phyloP scores from a whole-genome alignment of 805 yeast species.

The Clavispora carvajalis region DNA sequence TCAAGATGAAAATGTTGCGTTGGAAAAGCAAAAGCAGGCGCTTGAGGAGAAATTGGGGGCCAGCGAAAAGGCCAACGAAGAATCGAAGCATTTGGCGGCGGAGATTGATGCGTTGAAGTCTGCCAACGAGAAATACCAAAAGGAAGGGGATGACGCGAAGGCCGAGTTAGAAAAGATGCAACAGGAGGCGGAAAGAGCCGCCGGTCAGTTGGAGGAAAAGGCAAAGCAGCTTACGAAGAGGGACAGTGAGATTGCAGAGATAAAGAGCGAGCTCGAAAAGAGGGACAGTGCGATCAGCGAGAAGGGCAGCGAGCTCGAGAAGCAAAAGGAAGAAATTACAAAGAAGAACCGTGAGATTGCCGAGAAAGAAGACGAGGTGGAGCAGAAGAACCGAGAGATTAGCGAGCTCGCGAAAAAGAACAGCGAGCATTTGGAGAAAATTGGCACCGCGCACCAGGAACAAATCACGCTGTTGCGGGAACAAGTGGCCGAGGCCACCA shows the following conservation, averaged over 20 bases:
- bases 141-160: slow-evolving; percentile 1
- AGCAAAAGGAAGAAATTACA: neutral
- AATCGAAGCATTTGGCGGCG: neutral
- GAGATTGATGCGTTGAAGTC: neutral
- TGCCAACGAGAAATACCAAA: neutral
- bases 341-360: neutral
- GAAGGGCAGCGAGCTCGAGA: slow-evolving; percentile 5
- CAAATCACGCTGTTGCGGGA: neutral
- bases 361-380: slow-evolving; percentile 4
- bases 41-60: neutral
- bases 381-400: neutral
- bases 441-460: neutral
- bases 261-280: slow-evolving; percentile 5
- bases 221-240: slow-evolving; percentile 5
- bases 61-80: slow-evolving; percentile 1
- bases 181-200: neutral
- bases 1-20: neutral
- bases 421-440: neutral
- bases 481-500: neutral
- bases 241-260: slow-evolving; percentile 1
- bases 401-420: neutral
- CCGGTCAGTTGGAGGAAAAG: slow-evolving; percentile 3
- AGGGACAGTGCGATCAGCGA: neutral
- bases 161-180: slow-evolving; percentile 1
- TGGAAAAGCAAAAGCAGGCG: slow-evolving; percentile 3